Percentiles rank a stretch among this genome's conserved stretches.
Evolutionary conservation across 352 stramenopile species (phyloP).

Genomic region (Pythium coloratum): DNA sequence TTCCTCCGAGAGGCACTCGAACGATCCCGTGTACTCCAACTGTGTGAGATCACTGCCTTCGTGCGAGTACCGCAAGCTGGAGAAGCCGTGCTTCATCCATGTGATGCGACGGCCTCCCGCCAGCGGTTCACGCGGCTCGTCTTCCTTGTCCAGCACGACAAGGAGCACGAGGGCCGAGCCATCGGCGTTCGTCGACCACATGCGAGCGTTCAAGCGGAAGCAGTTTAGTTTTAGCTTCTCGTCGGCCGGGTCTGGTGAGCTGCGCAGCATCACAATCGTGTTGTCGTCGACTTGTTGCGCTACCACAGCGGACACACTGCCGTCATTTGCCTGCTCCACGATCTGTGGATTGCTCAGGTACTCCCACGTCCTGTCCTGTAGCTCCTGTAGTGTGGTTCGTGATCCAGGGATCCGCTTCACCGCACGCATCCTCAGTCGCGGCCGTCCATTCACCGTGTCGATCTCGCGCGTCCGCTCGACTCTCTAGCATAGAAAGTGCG

Average conservation of each 20-base stretch:
- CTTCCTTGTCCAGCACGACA: slow-evolving; percentile 17
- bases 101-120: not conserved
- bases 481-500: slow-evolving; percentile 10
- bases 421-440: slow-evolving; percentile 5
- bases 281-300: slow-evolving; percentile 11
- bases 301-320: not conserved
- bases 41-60: slow-evolving; percentile 1
- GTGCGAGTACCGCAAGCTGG: slow-evolving; percentile 1
- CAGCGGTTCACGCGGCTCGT: not conserved
- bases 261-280: slow-evolving; percentile 14
- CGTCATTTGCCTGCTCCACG: slow-evolving; percentile 10
- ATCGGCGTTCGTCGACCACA: no score
- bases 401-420: slow-evolving; percentile 7
- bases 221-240: no score
- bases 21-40: slow-evolving; percentile 16
- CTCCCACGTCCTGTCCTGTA: slow-evolving; percentile 11
- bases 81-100: slow-evolving; percentile 14
- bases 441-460: not conserved
- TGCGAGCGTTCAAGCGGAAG: no score
- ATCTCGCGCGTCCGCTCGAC: slow-evolving; percentile 10
- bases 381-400: not conserved
- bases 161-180: no score
- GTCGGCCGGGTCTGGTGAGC: no score
- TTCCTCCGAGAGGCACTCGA: not conserved
- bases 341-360: slow-evolving; percentile 11